Evolutionary conservation across 192 early-diverging fungal species (phyloP).

Genomic region (Coemansia sp.): DNA sequence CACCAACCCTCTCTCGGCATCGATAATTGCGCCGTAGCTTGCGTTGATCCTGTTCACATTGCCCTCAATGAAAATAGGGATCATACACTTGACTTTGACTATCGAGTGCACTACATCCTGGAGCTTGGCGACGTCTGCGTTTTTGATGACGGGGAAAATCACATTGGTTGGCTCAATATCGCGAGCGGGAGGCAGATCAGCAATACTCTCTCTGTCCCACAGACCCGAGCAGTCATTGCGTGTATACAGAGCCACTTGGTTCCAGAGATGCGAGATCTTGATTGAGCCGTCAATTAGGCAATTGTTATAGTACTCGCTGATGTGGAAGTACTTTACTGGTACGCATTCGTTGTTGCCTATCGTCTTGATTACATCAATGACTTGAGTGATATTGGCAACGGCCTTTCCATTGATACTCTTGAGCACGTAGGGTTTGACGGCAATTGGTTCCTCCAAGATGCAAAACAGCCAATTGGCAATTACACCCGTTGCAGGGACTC

Average conservation of each 20-base stretch:
- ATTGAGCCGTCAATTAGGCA: conserved; percentile 1
- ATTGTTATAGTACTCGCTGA: conserved; percentile 26
- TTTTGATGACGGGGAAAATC: conserved; percentile 25
- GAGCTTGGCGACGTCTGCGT: conserved; percentile 25
- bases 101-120: conserved; percentile 19
- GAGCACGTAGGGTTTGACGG: conserved; percentile 43
- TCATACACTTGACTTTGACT: conserved; percentile 26
- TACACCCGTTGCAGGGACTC: conserved; percentile 74
- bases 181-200: conserved; percentile 14
- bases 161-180: conserved; percentile 21
- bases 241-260: conserved; percentile 39
- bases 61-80: conserved; percentile 38
- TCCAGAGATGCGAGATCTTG: conserved; percentile 39
- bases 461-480: conserved; percentile 55
- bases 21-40: conserved; percentile 75
- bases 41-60: conserved; percentile 10
- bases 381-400: conserved; percentile 66
- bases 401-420: conserved; percentile 68
- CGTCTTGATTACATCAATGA: conserved; percentile 65
- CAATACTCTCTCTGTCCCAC: conserved; percentile 39
- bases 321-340: conserved; percentile 25
- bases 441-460: not conserved
- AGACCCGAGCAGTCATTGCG: conserved; percentile 44
- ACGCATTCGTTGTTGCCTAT: conserved; percentile 59
- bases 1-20: conserved; percentile 77